Evolutionary conservation across 106 monocot genomes (phyloP), one percentile per base, ranked within the genome.

Genomic region (Alisma plantagoaquatica): DNA sequence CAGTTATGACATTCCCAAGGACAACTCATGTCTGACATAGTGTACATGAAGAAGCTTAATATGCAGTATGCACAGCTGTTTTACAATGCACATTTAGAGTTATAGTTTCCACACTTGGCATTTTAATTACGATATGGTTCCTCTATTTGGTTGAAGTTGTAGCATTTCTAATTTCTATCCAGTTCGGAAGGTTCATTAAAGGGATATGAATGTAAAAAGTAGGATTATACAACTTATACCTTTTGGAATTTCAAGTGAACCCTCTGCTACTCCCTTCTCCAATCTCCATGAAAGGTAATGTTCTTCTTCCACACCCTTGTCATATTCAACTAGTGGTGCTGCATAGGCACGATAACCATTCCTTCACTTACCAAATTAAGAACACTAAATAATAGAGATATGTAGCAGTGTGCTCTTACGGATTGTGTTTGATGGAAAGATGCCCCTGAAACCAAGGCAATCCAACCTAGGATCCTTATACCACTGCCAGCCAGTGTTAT

Each of bases 221-320:
- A n/a, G n/a, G n/a, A n/a, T n/a, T n/a, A n/a, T n/a, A n/a, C n/a
- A n/a, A n/a, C n/a, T n/a, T n/a, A n/a, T 22, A 99, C 98, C 82
- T 82, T 86, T 90, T 24, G 86, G 82, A 51, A 99, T 91, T 66
- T 99, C 98, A 53, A 74, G 60, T 49, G 98, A 82, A 54, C 98
- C 98, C 73, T 99, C 98, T 20, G 98, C 78, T 58, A 99, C 67
- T 68, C 98, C 98, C 64, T 52, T 90, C 62, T 86, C 66, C 51
- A 99, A 16, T 64, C 98, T 78, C 90, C 98, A 90, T n/a, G 75
- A 51, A 10, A 85, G 72, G 57, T 74, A 90, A 62, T 90, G 54
- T 20, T 56, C 25, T 65, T 99, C 98, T 46, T 73, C 68, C 12
- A 72, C 49, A 69, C 79, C 90, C 66, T 76, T 82, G 53, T 86